phyloP scores from a whole-genome alignment of 805 yeast genomes.

The Yarrowia deformans region DNA sequence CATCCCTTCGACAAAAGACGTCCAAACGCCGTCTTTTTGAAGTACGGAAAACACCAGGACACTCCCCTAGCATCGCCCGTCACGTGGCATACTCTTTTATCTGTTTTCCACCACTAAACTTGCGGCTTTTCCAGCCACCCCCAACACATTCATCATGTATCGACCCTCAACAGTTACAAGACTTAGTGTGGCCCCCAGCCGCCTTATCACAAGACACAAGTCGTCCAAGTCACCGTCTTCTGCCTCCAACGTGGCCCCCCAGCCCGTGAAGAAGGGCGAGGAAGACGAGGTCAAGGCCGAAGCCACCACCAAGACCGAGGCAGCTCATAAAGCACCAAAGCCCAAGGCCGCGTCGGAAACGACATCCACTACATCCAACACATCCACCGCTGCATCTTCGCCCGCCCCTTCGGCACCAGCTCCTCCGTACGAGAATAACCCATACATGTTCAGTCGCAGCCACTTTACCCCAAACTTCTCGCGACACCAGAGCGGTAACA shows the following conservation, averaged over 20 bases:
- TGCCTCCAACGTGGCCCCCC: conserved; percentile 16
- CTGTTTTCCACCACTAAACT: too few species aligned
- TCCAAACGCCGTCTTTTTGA: background rate
- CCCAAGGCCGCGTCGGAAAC: conserved; percentile 1
- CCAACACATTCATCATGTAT: conserved; percentile 4
- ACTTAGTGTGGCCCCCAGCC: conserved; percentile 12
- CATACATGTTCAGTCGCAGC: conserved; percentile 20
- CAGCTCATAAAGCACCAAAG: background rate
- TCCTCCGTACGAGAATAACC: conserved; percentile 35
- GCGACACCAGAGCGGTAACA: conserved; percentile 17
- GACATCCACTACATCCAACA: background rate
- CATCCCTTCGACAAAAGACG: background rate
- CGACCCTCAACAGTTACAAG: conserved; percentile 21
- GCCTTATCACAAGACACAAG: conserved; percentile 22
- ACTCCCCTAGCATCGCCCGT: background rate
- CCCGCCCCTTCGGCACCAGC: conserved; percentile 32
- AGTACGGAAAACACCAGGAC: background rate
- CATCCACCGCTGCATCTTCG: conserved; percentile 19
- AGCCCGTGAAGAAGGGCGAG: conserved; percentile 36
- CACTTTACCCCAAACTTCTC: conserved; percentile 29
- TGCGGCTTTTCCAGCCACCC: conserved; percentile 10
- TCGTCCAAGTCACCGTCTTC: conserved; percentile 38
- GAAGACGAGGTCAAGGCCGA: conserved; percentile 25
- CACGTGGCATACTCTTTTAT: background rate
- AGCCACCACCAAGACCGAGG: background rate